These are phyloP conservation scores for Penicillium sp. DNA, from an alignment of 2,329 filamentous ascomycete species.

Conservation along the genomic window DNA sequence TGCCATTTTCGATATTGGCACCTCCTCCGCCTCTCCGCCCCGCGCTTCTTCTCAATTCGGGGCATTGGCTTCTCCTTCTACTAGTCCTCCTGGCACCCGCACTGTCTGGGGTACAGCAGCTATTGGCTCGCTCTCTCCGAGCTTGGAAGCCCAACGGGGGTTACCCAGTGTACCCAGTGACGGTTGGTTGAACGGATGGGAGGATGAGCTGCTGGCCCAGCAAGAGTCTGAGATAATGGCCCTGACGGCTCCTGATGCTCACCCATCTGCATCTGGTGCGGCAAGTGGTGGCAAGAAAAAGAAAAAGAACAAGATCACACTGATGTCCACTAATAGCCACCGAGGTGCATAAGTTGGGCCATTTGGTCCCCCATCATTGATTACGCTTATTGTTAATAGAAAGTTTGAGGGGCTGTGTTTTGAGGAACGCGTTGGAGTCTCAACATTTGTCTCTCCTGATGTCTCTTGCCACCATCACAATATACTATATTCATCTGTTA, in stretches of 20 bases:
- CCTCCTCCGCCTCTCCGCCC: conserved; percentile 44
- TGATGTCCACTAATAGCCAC: conserved; percentile 65
- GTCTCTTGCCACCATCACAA: not conserved
- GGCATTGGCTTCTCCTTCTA: conserved; percentile 71
- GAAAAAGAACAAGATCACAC: conserved; percentile 67
- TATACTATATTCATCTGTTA: not conserved
- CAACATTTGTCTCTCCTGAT: not conserved
- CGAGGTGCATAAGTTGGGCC: conserved; percentile 51
- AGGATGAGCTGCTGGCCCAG: conserved; percentile 70
- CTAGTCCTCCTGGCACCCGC: conserved; percentile 70
- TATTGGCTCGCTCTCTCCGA: conserved; percentile 59
- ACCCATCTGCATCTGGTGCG: conserved; percentile 15
- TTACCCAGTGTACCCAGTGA: conserved; percentile 63
- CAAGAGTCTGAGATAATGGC: conserved; percentile 52
- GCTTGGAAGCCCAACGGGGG: conserved; percentile 42
- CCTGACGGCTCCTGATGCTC: conserved; percentile 43
- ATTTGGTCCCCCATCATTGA: not conserved
- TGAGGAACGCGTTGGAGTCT: not conserved
- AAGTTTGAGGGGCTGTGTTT: not conserved
- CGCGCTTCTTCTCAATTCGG: conserved; percentile 46
- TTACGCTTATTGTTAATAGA: not conserved
- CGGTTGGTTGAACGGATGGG: conserved; percentile 84
- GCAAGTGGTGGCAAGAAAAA: conserved; percentile 54
- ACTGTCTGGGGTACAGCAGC: conserved; percentile 92
- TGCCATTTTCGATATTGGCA: conserved; percentile 28